Percentiles rank a stretch among this genome's conserved stretches.
Evolutionary conservation across 495 filamentous ascomycete genomes (phyloP).

Genomic region (Tuber indicum): DNA sequence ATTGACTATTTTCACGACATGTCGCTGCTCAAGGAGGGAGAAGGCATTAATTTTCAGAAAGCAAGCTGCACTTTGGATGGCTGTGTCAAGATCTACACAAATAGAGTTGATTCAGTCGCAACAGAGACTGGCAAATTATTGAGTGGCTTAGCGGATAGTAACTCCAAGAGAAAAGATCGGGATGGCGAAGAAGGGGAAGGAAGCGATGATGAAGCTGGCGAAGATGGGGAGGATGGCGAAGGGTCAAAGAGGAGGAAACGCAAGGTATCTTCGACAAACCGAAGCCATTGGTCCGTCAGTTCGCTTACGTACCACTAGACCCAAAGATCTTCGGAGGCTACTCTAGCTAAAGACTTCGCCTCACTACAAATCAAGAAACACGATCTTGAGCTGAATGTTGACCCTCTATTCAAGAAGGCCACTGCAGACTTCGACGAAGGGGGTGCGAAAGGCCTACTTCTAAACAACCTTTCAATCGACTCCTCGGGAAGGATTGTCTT

Average conservation of each 20-base stretch:
- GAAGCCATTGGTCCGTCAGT: background rate
- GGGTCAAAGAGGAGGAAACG: slow-evolving; percentile 65
- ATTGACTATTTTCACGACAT: slow-evolving; percentile 99
- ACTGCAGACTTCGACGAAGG: slow-evolving; percentile 98
- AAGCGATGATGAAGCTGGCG: slow-evolving; percentile 68
- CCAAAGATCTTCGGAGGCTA: slow-evolving; percentile 84
- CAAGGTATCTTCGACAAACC: slow-evolving; percentile 50
- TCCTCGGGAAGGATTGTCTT: slow-evolving; percentile 88
- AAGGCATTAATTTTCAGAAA: slow-evolving; percentile 97
- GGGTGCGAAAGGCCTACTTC: slow-evolving; percentile 86
- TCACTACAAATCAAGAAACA: slow-evolving; percentile 92
- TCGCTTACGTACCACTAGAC: slow-evolving; percentile 41
- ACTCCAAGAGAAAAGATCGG: slow-evolving; percentile 59
- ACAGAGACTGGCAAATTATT: slow-evolving; percentile 94
- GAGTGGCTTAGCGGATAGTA: slow-evolving; percentile 88
- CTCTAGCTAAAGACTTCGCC: slow-evolving; percentile 78
- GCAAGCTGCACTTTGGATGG: slow-evolving; percentile 97
- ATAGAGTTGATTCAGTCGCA: slow-evolving; percentile 94
- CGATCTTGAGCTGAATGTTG: slow-evolving; percentile 92
- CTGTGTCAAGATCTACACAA: slow-evolving; percentile 99
- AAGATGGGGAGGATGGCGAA: slow-evolving; percentile 66
- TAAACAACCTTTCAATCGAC: slow-evolving; percentile 95
- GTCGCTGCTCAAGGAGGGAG: slow-evolving; percentile 91
- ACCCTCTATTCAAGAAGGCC: slow-evolving; percentile 96
- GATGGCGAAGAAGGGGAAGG: slow-evolving; percentile 58